Percentiles rank a stretch among this genome's conserved stretches.
Evolutionary conservation across 1,284 basidiomycete species (phyloP).

Genomic region (Peniophora sp.): DNA sequence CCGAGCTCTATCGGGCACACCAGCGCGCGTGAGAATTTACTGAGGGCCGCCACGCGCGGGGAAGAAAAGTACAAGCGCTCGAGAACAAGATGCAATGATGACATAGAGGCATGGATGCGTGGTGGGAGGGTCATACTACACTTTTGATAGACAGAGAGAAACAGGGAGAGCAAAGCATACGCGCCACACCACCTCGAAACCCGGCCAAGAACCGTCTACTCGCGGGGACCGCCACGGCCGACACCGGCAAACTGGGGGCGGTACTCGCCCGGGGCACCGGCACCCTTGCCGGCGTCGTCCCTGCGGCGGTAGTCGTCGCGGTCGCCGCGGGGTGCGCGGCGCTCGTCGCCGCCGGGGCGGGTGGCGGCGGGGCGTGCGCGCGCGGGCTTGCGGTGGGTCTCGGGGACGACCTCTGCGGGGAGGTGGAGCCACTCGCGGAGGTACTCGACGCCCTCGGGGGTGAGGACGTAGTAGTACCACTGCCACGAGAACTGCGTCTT

Average conservation of each 20-base stretch:
- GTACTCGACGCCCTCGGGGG: conserved; percentile 91
- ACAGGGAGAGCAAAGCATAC: neutral
- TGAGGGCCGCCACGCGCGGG: too few relatives aligned
- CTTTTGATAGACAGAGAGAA: conserved; percentile 1
- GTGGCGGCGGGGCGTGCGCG: conserved; percentile 69
- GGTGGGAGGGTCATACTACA: conserved; percentile 1
- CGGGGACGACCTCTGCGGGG: conserved; percentile 87
- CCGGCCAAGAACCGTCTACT: conserved; percentile 23
- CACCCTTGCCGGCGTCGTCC: conserved; percentile 55
- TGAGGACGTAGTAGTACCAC: conserved; percentile 92
- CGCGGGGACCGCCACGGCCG: conserved; percentile 76
- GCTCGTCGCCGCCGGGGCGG: conserved; percentile 60
- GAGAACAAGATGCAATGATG: neutral
- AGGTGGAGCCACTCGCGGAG: conserved; percentile 94
- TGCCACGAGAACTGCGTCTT: conserved; percentile 99
- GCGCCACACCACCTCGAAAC: neutral
- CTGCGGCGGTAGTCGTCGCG: conserved; percentile 68
- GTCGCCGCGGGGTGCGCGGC: conserved; percentile 80
- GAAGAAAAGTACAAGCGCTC: too few relatives aligned
- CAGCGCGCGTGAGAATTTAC: too few relatives aligned
- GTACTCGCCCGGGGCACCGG: conserved; percentile 74
- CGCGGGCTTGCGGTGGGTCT: conserved; percentile 91
- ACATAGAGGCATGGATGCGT: neutral
- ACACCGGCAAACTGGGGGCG: conserved; percentile 81
- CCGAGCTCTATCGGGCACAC: too few relatives aligned